A percentile compares a stretch with the other conserved stretches of the same genome.
phyloP scores from a whole-genome alignment of 2,329 filamentous ascomycete genomes.

The Colletotrichum cuscutae region DNA sequence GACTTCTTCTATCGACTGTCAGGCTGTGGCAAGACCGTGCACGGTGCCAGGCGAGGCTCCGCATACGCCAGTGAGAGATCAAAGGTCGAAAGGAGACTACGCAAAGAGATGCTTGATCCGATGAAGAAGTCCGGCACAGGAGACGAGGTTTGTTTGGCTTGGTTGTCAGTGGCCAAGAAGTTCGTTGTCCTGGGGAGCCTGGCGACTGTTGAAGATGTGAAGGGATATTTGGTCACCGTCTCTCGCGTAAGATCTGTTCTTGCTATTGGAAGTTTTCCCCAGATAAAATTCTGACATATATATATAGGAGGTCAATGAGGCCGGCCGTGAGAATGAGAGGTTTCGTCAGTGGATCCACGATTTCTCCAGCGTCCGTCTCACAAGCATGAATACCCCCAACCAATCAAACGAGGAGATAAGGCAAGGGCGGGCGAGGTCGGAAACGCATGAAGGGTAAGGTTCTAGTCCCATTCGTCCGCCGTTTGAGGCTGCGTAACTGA shows the following conservation, averaged over 20 bases:
- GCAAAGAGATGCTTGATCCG: not conserved
- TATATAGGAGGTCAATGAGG: not conserved
- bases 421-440: not conserved
- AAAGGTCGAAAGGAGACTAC: not conserved
- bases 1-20: not conserved
- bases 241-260: conserved; percentile 19
- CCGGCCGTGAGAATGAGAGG: not conserved
- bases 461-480: too few relatives aligned
- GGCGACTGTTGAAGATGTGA: conserved; percentile 23
- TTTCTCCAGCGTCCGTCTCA: not conserved
- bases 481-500: too few relatives aligned
- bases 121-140: not conserved
- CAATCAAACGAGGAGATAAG: not conserved
- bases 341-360: not conserved
- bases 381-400: not conserved
- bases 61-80: not conserved
- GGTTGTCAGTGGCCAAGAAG: conserved; percentile 10
- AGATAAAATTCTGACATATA: not conserved
- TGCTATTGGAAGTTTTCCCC: not conserved
- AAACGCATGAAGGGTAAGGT: too few relatives aligned
- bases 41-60: not conserved
- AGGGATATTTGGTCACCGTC: conserved; percentile 23
- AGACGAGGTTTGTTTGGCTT: not conserved
- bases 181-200: conserved; percentile 34
- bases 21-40: not conserved